A percentile compares a stretch with the other conserved stretches of the same genome.
These are phyloP conservation scores for Phellinidium pouzarii DNA, from an alignment of 1,284 basidiomycete species.

Conservation along the genomic window DNA sequence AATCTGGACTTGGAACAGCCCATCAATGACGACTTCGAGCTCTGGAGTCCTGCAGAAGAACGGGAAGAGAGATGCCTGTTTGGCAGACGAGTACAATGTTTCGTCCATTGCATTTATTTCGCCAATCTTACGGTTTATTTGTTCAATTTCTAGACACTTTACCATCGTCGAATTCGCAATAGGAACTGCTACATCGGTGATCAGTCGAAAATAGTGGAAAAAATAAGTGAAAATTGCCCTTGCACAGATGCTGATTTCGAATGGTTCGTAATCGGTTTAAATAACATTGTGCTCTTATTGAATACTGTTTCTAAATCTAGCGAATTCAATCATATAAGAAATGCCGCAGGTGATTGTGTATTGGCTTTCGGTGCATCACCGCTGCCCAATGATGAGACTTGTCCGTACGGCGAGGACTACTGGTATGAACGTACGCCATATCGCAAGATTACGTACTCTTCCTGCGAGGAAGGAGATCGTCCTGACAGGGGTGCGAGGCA, in stretches of 20 bases:
- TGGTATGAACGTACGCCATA: constrained; percentile 93
- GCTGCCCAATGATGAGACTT: constrained; percentile 54
- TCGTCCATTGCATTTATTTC: too few relatives aligned
- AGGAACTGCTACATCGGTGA: constrained; percentile 80
- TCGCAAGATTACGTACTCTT: constrained; percentile 82
- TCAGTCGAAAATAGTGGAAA: constrained; percentile 44
- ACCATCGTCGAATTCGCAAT: constrained; percentile 80
- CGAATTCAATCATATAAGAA: constrained; percentile 83
- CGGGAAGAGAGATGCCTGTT: constrained; percentile 78
- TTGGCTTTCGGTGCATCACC: constrained; percentile 63
- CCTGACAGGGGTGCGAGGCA: constrained; percentile 70
- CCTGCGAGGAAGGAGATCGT: constrained; percentile 70
- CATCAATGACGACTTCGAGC: constrained; percentile 83
- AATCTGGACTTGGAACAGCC: constrained; percentile 63
- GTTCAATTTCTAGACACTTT: constrained; percentile 59
- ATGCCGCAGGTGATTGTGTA: constrained; percentile 66
- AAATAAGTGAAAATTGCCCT: constrained; percentile 63
- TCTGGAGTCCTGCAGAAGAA: constrained; percentile 89
- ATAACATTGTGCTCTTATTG: background rate
- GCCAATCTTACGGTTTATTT: too few relatives aligned
- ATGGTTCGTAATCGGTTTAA: constrained; percentile 50
- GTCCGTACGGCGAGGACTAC: constrained; percentile 55
- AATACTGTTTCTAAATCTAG: constrained; percentile 33
- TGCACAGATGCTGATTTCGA: constrained; percentile 81
- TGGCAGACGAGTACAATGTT: constrained; percentile 76